Percentiles rank a stretch among this genome's conserved stretches.
phyloP scores from a whole-genome alignment of 176 grass and related monocot genomes.

The Tillandsia leiboldiana region DNA sequence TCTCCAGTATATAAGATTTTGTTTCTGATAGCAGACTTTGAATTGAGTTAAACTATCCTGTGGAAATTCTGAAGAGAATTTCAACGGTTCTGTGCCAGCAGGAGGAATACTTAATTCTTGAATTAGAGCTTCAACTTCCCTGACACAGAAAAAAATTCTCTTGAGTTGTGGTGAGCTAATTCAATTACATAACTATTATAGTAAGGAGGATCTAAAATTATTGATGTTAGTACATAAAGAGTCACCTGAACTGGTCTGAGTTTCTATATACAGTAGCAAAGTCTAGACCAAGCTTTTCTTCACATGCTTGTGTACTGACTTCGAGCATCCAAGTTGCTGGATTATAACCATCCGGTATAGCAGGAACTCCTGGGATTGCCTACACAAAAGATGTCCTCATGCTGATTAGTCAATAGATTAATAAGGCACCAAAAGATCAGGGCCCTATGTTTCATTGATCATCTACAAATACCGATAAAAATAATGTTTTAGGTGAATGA shows the following conservation, averaged over 20 bases:
- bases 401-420: not conserved
- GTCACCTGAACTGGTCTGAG: slow-evolving; percentile 47
- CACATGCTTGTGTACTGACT: slow-evolving; percentile 52
- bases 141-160: not conserved
- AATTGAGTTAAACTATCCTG: slow-evolving; percentile 50
- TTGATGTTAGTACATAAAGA: slow-evolving; percentile 6
- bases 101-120: slow-evolving; percentile 36
- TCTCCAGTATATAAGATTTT: slow-evolving; percentile 72
- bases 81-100: slow-evolving; percentile 33
- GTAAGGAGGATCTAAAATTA: not conserved
- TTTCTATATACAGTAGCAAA: slow-evolving; percentile 54
- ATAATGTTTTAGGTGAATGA: no score
- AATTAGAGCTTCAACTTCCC: slow-evolving; percentile 44
- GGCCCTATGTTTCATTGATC: not conserved
- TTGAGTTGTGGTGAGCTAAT: not conserved
- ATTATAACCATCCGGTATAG: slow-evolving; percentile 48
- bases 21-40: slow-evolving; percentile 37
- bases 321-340: slow-evolving; percentile 91
- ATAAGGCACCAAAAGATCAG: not conserved
- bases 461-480: no score
- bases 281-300: slow-evolving; percentile 49
- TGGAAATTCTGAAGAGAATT: slow-evolving; percentile 46
- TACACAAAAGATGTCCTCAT: slow-evolving; percentile 8
- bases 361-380: slow-evolving; percentile 44
- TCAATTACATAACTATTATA: not conserved